phyloP scores from a whole-genome alignment of 164 flowering plant species.

The Santalum album region DNA sequence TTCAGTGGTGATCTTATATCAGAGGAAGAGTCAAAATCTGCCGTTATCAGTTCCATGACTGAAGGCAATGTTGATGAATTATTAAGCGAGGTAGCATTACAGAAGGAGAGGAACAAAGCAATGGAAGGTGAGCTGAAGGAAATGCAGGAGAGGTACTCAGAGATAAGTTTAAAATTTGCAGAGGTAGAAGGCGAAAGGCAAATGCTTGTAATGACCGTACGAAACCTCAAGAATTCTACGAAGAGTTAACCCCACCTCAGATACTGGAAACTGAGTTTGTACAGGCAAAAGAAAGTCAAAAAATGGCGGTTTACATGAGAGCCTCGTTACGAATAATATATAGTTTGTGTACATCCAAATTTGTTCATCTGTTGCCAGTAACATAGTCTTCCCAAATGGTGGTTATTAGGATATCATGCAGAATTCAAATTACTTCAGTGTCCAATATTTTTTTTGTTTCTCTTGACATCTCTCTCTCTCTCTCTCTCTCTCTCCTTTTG shows the following conservation, averaged over 20 bases:
- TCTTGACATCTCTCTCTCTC: no score
- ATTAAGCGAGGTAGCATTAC: conserved; percentile 27
- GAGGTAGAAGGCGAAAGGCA: conserved; percentile 98
- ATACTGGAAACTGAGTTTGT: conserved; percentile 12
- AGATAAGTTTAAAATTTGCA: conserved; percentile 85
- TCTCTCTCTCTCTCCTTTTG: no score
- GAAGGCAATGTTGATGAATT: conserved; percentile 20
- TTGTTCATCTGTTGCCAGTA: no score
- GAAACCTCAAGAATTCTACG: conserved; percentile 58
- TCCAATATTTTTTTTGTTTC: no score
- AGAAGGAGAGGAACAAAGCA: conserved; percentile 47
- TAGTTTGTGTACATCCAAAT: no score
- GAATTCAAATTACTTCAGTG: no score
- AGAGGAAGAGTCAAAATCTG: conserved; percentile 13
- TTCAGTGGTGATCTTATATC: conserved; percentile 12
- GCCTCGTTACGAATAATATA: conserved; percentile 13
- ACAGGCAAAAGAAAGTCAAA: conserved; percentile 17
- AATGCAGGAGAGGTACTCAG: conserved; percentile 89
- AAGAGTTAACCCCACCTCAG: conserved; percentile 25
- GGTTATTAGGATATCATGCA: no score
- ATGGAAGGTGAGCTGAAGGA: conserved; percentile 89
- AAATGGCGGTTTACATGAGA: conserved; percentile 1
- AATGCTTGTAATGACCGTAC: conserved; percentile 73
- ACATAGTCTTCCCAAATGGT: no score
- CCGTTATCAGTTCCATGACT: conserved; percentile 8